Conservation (phyloP, 305 asterid genomes). For the Stenogyne calaminthoides region DNA sequence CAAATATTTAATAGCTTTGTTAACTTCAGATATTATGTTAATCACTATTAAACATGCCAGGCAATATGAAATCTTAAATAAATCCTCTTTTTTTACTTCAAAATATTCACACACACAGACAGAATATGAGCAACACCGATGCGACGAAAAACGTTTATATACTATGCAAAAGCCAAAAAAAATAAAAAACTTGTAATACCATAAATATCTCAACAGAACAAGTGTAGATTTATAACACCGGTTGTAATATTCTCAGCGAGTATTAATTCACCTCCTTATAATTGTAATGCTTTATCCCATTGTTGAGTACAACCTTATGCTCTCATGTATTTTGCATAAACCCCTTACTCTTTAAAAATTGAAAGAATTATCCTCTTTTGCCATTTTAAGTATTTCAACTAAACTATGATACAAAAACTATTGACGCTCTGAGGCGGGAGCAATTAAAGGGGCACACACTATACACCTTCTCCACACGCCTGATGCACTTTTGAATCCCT, state of each 20-base stretch:
- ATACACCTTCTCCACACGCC: background rate
- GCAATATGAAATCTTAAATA: background rate
- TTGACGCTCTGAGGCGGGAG: background rate
- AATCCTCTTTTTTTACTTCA: background rate
- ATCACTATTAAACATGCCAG: background rate
- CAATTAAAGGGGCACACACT: background rate
- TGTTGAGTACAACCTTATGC: background rate
- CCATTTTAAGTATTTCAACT: background rate
- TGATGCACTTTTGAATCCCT: background rate
- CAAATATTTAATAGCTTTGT: background rate
- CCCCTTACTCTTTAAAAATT: background rate
- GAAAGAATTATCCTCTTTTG: background rate
- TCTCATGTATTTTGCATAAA: background rate
- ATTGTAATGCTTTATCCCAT: background rate
- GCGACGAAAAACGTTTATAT: background rate
- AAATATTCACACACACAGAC: background rate
- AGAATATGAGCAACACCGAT: background rate
- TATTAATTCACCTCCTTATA: background rate
- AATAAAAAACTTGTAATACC: background rate
- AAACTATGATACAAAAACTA: background rate
- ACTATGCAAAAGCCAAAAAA: background rate
- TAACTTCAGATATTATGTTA: background rate
- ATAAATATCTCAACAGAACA: conserved; percentile 3
- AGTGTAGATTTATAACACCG: background rate
- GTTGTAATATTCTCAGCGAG: background rate